Percentiles rank a stretch among this genome's conserved stretches.
phyloP scores from a whole-genome alignment of 129 eudicot genomes.

The Artemisia annua region DNA sequence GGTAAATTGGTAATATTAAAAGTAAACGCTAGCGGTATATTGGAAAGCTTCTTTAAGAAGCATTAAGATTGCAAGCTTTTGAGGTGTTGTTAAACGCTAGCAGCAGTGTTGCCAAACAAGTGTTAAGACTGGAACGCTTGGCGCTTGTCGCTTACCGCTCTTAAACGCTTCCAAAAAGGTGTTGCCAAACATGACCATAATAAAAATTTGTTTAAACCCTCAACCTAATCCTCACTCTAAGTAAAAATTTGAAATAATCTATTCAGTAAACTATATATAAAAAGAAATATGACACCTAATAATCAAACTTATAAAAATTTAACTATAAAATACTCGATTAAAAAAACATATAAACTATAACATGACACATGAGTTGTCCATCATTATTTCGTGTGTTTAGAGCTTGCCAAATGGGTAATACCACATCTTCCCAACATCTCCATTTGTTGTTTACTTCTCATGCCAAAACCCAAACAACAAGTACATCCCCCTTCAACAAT shows the following conservation, averaged over 20 bases:
- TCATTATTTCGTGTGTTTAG: slow-evolving; percentile 6
- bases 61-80: too few relatives aligned
- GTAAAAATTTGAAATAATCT: not conserved
- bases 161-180: too few relatives aligned
- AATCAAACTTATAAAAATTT: not conserved
- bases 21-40: too few relatives aligned
- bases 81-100: too few relatives aligned
- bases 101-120: too few relatives aligned
- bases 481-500: slow-evolving; percentile 18
- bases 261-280: not conserved
- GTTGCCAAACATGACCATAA: too few relatives aligned
- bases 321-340: not conserved
- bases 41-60: too few relatives aligned
- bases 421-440: slow-evolving; percentile 27
- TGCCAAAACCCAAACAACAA: not conserved
- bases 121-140: too few relatives aligned
- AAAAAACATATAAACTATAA: slow-evolving; percentile 15
- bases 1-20: too few relatives aligned
- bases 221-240: not conserved
- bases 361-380: slow-evolving; percentile 31
- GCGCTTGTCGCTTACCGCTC: too few relatives aligned
- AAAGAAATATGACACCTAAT: slow-evolving; percentile 7
- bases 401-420: slow-evolving; percentile 27
- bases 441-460: slow-evolving; percentile 21
- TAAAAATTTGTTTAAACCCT: not conserved